Percentiles rank a stretch among this genome's conserved stretches.
Evolutionary conservation across 371 early-diverging fungal species (phyloP).

Genomic region (Choanephora cucurbitarum): DNA sequence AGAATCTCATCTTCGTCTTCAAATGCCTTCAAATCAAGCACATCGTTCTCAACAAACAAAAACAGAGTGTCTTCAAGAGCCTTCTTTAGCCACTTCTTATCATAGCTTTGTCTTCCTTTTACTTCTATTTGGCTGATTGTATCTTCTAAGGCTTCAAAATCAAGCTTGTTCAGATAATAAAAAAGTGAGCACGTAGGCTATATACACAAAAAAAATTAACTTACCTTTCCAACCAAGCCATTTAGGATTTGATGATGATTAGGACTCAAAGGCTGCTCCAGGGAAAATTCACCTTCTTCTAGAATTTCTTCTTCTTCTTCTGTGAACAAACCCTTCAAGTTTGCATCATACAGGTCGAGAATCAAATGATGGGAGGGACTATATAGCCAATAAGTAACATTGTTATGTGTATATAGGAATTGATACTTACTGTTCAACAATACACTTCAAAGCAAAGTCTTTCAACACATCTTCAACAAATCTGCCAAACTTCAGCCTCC

Average conservation of each 20-base stretch:
- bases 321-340: background rate
- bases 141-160: too few species aligned
- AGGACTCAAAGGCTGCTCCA: background rate
- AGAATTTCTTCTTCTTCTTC: background rate
- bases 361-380: background rate
- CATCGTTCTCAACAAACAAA: too few species aligned
- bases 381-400: background rate
- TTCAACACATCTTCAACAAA: conserved; percentile 2
- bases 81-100: too few species aligned
- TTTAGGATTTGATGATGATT: background rate
- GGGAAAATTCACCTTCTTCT: background rate
- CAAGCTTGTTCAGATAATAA: too few species aligned
- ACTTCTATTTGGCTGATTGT: too few species aligned
- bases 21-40: too few species aligned
- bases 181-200: too few species aligned
- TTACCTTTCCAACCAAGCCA: too few species aligned
- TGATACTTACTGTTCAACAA: conserved; percentile 3
- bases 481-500: background rate
- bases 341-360: background rate
- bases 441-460: background rate
- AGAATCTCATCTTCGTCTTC: too few species aligned
- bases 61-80: too few species aligned
- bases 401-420: conserved; percentile 2
- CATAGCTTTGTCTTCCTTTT: too few species aligned
- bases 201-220: background rate